Evolutionary conservation across 306 rosid genomes (phyloP).

Genomic region (Albizia julibrissin): DNA sequence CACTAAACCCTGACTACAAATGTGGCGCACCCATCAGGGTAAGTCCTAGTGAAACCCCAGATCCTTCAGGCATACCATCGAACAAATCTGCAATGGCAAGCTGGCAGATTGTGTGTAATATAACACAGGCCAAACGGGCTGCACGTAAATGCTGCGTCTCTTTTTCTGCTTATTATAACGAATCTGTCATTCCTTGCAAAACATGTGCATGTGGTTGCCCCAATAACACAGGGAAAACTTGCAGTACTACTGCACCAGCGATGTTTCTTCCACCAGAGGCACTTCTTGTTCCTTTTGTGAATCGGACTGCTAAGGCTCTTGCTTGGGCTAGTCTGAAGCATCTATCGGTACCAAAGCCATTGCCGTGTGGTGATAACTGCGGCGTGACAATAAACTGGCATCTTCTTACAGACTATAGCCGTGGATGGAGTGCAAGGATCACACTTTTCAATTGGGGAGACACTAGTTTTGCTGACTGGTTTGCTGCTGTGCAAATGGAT

Average conservation of each 20-base stretch:
- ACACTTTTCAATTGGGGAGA: slow-evolving; percentile 94
- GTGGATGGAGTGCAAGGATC: slow-evolving; percentile 88
- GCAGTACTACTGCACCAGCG: slow-evolving; percentile 63
- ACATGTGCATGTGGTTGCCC: slow-evolving; percentile 97
- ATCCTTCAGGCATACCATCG: slow-evolving; percentile 53
- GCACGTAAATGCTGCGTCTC: slow-evolving; percentile 90
- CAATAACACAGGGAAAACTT: slow-evolving; percentile 44
- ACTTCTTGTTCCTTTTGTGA: slow-evolving; percentile 85
- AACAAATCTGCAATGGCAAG: slow-evolving; percentile 73
- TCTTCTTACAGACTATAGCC: slow-evolving; percentile 60
- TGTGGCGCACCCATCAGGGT: slow-evolving; percentile 77
- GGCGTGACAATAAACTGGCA: slow-evolving; percentile 94
- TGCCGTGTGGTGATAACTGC: slow-evolving; percentile 89
- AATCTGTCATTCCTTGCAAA: slow-evolving; percentile 80
- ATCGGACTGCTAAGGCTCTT: slow-evolving; percentile 54
- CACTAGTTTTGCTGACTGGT: slow-evolving; percentile 72
- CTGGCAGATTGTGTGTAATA: slow-evolving; percentile 93
- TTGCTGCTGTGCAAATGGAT: slow-evolving; percentile 76
- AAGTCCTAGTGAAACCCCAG: slow-evolving; percentile 68
- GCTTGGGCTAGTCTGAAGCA: slow-evolving; percentile 71
- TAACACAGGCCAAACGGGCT: slow-evolving; percentile 50
- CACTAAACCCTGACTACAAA: slow-evolving; percentile 70
- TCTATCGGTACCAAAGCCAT: slow-evolving; percentile 51
- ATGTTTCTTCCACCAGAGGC: slow-evolving; percentile 80
- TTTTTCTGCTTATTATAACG: slow-evolving; percentile 83